phyloP scores from a whole-genome alignment of 2,329 filamentous ascomycete genomes.

The Colletotrichum gloeosporioides region DNA sequence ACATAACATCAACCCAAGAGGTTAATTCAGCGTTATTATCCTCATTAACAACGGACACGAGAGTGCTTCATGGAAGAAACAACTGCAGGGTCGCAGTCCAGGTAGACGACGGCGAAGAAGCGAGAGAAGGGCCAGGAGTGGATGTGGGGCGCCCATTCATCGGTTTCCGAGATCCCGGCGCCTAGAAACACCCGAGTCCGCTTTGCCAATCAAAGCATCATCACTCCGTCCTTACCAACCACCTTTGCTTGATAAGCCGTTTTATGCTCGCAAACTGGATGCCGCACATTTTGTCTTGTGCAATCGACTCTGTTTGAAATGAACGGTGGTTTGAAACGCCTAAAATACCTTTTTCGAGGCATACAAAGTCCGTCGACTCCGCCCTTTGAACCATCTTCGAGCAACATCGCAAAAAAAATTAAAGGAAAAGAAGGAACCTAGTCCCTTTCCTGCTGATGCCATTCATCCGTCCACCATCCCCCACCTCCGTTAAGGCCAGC shows the following conservation, averaged over 20 bases:
- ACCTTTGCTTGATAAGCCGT: neutral
- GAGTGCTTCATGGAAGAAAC: neutral
- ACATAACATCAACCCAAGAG: neutral
- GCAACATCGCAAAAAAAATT: neutral
- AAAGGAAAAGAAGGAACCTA: neutral
- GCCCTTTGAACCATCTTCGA: neutral
- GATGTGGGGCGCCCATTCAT: neutral
- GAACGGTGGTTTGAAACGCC: neutral
- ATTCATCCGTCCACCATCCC: neutral
- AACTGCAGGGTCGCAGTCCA: neutral
- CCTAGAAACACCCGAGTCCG: neutral
- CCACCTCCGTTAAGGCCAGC: neutral
- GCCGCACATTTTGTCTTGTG: neutral
- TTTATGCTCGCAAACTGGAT: neutral
- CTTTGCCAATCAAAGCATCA: neutral
- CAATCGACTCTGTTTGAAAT: neutral
- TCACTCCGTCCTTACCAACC: neutral
- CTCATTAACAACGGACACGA: neutral
- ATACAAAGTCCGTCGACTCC: neutral
- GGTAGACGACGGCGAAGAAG: neutral
- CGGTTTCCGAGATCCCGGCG: slow-evolving; percentile 4
- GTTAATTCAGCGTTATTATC: neutral
- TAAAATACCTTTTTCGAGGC: neutral
- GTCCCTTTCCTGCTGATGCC: neutral
- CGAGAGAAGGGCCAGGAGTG: neutral